A percentile compares a stretch with the other conserved stretches of the same genome.
phyloP scores from a whole-genome alignment of 768 basidiomycete genomes.

The Amyloporia xantha region DNA sequence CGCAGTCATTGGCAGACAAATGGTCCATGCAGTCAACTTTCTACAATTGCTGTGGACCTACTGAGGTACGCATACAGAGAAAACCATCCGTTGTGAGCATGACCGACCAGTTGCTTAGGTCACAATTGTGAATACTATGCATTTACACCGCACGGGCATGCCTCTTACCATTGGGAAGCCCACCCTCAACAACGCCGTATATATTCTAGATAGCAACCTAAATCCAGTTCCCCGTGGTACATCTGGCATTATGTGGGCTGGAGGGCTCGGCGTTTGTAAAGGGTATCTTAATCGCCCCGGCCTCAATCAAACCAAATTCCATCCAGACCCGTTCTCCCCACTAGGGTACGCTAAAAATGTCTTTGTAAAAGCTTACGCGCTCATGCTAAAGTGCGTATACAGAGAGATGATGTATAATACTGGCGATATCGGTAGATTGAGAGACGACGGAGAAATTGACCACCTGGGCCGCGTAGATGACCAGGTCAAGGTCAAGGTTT shows the following conservation, averaged over 20 bases:
- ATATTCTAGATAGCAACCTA: slow-evolving; percentile 29
- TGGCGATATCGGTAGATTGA: slow-evolving; percentile 53
- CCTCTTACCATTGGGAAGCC: slow-evolving; percentile 45
- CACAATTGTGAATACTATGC: slow-evolving; percentile 53
- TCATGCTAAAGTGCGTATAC: slow-evolving; percentile 7
- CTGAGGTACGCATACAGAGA: slow-evolving; percentile 33
- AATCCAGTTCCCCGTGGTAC: slow-evolving; percentile 27
- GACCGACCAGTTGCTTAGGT: slow-evolving; percentile 28
- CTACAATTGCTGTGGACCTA: slow-evolving; percentile 51
- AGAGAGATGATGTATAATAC: slow-evolving; percentile 51
- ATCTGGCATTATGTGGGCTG: slow-evolving; percentile 54
- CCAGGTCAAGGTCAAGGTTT: slow-evolving; percentile 57
- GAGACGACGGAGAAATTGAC: slow-evolving; percentile 44
- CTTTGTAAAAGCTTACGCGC: slow-evolving; percentile 1
- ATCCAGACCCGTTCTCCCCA: slow-evolving; percentile 41
- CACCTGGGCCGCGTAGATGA: slow-evolving; percentile 56
- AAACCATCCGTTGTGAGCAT: background rate
- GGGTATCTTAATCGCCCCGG: slow-evolving; percentile 53
- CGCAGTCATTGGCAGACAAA: slow-evolving; percentile 37
- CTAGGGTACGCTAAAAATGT: slow-evolving; percentile 32
- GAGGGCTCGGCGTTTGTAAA: slow-evolving; percentile 48
- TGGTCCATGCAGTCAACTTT: slow-evolving; percentile 41
- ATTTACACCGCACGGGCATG: slow-evolving; percentile 35
- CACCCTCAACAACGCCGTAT: slow-evolving; percentile 46
- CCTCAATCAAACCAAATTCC: slow-evolving; percentile 43